Evolutionary conservation across 129 eudicot genomes (phyloP), one percentile per base, ranked within the genome.

Genomic region (Smallanthus sonchifolius): DNA sequence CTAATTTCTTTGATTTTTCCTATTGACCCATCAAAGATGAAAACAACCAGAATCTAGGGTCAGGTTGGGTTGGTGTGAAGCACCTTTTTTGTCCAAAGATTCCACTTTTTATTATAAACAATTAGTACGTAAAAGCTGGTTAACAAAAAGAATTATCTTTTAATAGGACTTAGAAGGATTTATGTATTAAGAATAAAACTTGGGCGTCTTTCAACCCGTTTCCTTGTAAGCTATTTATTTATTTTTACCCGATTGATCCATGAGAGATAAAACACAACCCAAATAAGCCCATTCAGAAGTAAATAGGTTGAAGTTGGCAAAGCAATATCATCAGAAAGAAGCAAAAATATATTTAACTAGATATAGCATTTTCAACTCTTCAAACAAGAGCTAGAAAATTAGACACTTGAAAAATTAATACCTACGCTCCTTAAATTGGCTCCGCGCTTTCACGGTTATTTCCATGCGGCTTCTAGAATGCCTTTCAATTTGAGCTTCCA

Each of bases 391-490:
- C 6, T 10, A 2, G 35, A 24, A 44, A 63, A 49, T 3, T 0
- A 62, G 44, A 48, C 17, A 61, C 38, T 34, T 6, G 3, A 62
- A 44, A 4, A 39, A 2, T 32, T 7, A 42, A 56, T 90, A 95
- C 99, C 99, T 88, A 20, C 99, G 94, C 84, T 91, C 96, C 94
- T 95, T 95, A 79, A 95, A 95, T 72, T 95, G 99, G 84, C 97
- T 95, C 44, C 96, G 84, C 5, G 97, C 96, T 84, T 95, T 95
- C 55, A 95, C 90, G 77, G 73, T 88, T 61, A 95, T 71, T 76
- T 91, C 99, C 81, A 95, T 85, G 64, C 99, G 97, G 76, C 99
- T 94, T 82, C 97, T 88, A 39, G 99, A 91, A 80, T 94, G 97
- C 82, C 87, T 86, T 79, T 91, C 99, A 2, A 91, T 82, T 83